Conservation (phyloP, 225 moss, liverwort and hornwort genomes). For the Asterella californica region DNA sequence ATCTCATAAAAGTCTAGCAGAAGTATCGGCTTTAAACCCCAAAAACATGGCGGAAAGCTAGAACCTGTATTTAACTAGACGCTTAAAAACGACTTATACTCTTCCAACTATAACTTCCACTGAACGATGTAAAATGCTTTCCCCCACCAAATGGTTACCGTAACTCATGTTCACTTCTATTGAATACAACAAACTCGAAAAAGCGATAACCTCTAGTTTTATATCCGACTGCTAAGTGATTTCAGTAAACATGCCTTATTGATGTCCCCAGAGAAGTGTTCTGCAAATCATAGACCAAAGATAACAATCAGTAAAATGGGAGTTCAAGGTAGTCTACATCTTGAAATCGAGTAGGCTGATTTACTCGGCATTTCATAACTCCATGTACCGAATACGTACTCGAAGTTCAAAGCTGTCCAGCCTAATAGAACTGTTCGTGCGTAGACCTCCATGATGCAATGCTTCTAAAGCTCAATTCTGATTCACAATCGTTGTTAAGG, state of each 20-base stretch:
- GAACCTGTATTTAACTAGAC: not conserved
- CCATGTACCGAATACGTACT: too few species aligned
- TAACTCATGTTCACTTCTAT: not conserved
- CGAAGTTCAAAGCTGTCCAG: too few species aligned
- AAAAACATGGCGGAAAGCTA: too few species aligned
- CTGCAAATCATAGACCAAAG: slow-evolving; percentile 41
- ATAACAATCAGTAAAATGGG: not conserved
- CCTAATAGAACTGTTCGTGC: too few species aligned
- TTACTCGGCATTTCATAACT: too few species aligned
- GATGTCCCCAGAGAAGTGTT: slow-evolving; percentile 54
- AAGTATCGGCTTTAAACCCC: not conserved
- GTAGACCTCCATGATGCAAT: too few species aligned
- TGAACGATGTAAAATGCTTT: not conserved
- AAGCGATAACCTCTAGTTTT: not conserved
- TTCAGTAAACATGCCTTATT: slow-evolving; percentile 45
- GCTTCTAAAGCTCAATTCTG: too few species aligned
- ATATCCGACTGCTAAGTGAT: not conserved
- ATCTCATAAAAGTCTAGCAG: not conserved
- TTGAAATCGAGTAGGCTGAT: too few species aligned
- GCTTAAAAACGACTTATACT: not conserved
- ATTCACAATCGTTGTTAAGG: too few species aligned
- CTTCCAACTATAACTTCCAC: not conserved
- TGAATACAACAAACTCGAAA: not conserved
- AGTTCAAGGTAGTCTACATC: too few species aligned
- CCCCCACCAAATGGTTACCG: not conserved